Base-by-base conservation (phyloP, 805 yeast species). In the Starmerella roubikii region DNA sequence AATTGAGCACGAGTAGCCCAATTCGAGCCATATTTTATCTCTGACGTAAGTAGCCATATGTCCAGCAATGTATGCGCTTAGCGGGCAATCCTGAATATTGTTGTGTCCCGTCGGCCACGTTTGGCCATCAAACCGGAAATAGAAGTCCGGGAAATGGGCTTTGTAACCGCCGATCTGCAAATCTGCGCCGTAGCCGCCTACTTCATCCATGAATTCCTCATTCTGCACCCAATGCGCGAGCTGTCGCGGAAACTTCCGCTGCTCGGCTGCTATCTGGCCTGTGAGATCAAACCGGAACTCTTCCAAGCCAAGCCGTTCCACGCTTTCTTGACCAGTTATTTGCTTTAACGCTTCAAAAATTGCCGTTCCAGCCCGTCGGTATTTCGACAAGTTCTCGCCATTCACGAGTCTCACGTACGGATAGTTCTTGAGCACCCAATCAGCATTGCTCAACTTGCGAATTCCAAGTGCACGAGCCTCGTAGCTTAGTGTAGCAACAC, bases 281-380 rank as follows among this genome's bases (percentile, higher is more conserved):
- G 53, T 42, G 15, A 57, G 16, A 28, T 56, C 60, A 12, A 55
- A 38, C 39, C 58, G 41, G 47, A 57, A 37, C 43, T 57, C 61
- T 35, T 57, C 61, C 30, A 57, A 51, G 3, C 61, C 61, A 9
- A 56, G 45, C 19, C 61, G 46, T 32, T 56, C 60, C 9, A 55
- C 49, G 3, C 53, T 51, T 3, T 35, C 30, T n/a, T 35, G 38
- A 13, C 51, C 40, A 8, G 47, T 11, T 3, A 30, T 22, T 17
- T 29, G 36, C 21, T 42, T 44, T 16, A 56, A 44, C 47, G 49
- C 51, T 11, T 39, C 34, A 28, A 45, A 49, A 4, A 57, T 46
- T 40, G 30, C 44, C 20, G 47, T 48, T 10, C 61, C 61, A 12
- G 58, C 58, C 3, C 37, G 37, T 5, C 58, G 47, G 37, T 57